Percentiles rank a stretch among this genome's conserved stretches.
phyloP scores from a whole-genome alignment of 1,139 yeast genomes.

The Candida sanyaensis region DNA sequence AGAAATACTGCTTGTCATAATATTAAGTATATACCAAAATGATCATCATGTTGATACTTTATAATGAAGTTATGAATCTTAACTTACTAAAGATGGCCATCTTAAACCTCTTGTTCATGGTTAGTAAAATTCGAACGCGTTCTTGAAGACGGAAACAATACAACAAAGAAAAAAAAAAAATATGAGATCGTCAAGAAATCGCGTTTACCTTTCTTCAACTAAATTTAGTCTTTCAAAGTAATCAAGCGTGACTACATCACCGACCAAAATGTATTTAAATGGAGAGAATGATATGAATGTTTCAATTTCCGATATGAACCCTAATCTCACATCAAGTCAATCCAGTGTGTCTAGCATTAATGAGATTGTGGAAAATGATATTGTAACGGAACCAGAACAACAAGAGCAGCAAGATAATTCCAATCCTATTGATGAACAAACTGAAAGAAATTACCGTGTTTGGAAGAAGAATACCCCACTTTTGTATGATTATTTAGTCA shows the following conservation, averaged over 20 bases:
- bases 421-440: conserved; percentile 23
- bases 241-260: neutral
- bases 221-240: neutral
- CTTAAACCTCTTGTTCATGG: too few relatives aligned
- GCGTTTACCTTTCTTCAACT: neutral
- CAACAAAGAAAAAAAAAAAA: neutral
- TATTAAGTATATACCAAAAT: too few relatives aligned
- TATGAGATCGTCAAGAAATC: neutral
- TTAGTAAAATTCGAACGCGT: too few relatives aligned
- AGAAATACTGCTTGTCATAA: too few relatives aligned
- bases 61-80: too few relatives aligned
- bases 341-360: too few relatives aligned
- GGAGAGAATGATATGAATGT: neutral
- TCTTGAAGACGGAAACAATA: too few relatives aligned
- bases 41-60: too few relatives aligned
- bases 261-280: neutral
- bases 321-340: too few relatives aligned
- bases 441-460: conserved; percentile 39
- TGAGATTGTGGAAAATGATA: too few relatives aligned
- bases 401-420: conserved; percentile 8
- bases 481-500: conserved; percentile 51
- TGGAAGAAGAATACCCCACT: conserved; percentile 62
- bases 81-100: too few relatives aligned
- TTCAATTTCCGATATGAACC: neutral
- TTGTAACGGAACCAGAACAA: neutral